Evolutionary conservation across 805 yeast species (phyloP).

Genomic region (Schizosaccharomyces pombe): DNA sequence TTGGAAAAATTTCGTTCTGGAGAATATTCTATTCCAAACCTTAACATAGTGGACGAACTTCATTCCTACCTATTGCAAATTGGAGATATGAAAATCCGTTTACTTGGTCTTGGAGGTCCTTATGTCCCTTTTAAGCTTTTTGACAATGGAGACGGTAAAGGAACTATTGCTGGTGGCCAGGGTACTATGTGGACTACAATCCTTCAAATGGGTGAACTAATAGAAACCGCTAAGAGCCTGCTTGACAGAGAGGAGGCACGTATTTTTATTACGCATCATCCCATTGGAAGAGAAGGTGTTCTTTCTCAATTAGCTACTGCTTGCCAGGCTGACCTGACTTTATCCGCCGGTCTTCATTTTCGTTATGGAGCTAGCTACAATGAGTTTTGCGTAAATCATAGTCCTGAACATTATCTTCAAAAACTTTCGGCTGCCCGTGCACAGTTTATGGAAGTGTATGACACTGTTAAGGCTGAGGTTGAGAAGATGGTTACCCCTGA

Average conservation of each 20-base stretch:
- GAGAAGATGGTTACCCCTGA: slow-evolving; percentile 20
- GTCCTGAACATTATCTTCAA: slow-evolving; percentile 36
- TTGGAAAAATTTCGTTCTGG: slow-evolving; percentile 38
- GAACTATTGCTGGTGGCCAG: slow-evolving; percentile 30
- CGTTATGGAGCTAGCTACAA: slow-evolving; percentile 46
- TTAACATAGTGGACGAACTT: slow-evolving; percentile 38
- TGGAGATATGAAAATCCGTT: slow-evolving; percentile 24
- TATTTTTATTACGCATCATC: slow-evolving; percentile 41
- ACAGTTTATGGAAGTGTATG: slow-evolving; percentile 43
- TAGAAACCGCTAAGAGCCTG: slow-evolving; percentile 24
- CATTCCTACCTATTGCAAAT: slow-evolving; percentile 23
- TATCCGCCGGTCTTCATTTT: slow-evolving; percentile 52
- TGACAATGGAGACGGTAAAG: slow-evolving; percentile 32
- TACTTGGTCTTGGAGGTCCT: slow-evolving; percentile 55
- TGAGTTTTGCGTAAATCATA: slow-evolving; percentile 39
- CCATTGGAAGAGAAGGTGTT: slow-evolving; percentile 47
- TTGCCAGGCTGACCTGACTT: slow-evolving; percentile 46
- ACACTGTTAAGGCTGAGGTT: slow-evolving; percentile 31
- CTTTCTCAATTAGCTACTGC: slow-evolving; percentile 43
- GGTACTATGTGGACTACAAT: slow-evolving; percentile 58
- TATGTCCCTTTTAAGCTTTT: slow-evolving; percentile 42
- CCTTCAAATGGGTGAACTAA: slow-evolving; percentile 44
- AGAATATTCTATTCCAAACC: slow-evolving; percentile 29
- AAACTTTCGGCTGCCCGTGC: slow-evolving; percentile 39
- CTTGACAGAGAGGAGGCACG: slow-evolving; percentile 27